A percentile compares a stretch with the other conserved stretches of the same genome.
These are phyloP conservation scores for Neurospora intermedia DNA, from an alignment of 495 filamentous ascomycete genomes.

Conservation along the genomic window DNA sequence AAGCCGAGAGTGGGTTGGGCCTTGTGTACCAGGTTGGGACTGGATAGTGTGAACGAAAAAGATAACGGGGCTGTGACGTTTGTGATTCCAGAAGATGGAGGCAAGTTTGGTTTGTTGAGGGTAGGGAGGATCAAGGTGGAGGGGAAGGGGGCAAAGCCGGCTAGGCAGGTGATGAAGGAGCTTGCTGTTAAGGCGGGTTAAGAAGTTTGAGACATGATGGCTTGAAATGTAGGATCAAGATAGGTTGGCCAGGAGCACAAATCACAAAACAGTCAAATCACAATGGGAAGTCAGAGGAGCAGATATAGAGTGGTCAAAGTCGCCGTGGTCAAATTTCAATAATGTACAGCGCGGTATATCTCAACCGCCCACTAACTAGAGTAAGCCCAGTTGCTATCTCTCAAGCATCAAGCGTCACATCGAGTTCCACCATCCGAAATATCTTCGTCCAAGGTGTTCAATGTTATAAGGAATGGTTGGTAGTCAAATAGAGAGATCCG, in stretches of 20 bases:
- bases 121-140: slow-evolving; percentile 25
- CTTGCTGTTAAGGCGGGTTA: background rate
- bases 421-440: background rate
- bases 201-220: background rate
- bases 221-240: background rate
- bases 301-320: background rate
- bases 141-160: slow-evolving; percentile 8
- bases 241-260: background rate
- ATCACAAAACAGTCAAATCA: background rate
- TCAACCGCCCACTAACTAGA: background rate
- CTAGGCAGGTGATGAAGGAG: background rate
- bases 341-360: slow-evolving; percentile 9
- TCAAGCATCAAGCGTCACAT: background rate
- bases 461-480: slow-evolving; percentile 1
- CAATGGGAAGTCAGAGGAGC: background rate
- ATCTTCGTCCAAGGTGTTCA: background rate
- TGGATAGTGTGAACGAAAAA: background rate
- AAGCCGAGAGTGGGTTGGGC: background rate
- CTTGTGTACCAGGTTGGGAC: background rate
- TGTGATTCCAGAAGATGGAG: background rate
- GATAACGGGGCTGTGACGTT: background rate
- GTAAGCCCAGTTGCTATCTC: background rate
- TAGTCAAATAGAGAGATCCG: slow-evolving; percentile 18
- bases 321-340: background rate
- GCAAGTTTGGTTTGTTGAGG: slow-evolving; percentile 9